Conservation (phyloP, 2,329 filamentous ascomycete species). For the Xylariaceae sp. region DNA sequence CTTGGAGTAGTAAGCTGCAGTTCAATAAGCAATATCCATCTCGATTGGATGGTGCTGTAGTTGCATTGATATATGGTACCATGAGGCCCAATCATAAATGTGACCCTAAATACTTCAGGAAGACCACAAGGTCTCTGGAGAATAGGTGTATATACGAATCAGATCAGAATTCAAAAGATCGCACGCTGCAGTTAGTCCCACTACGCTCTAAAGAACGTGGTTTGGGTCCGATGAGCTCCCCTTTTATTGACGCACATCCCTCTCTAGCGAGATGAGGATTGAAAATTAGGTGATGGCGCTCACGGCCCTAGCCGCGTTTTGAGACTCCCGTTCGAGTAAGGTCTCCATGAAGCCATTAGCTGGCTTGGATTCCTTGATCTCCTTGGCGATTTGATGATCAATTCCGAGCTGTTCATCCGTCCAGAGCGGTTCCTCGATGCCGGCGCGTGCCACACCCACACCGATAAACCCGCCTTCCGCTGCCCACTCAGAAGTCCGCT, state of each 20-base stretch:
- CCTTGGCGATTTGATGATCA: constrained; percentile 60
- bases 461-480: constrained; percentile 91
- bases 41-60: constrained; percentile 35
- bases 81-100: constrained; percentile 19
- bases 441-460: constrained; percentile 73
- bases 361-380: constrained; percentile 55
- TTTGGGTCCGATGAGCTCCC: constrained; percentile 39
- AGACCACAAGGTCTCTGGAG: constrained; percentile 4
- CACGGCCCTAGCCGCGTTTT: constrained; percentile 33
- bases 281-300: constrained; percentile 38
- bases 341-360: constrained; percentile 55
- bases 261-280: constrained; percentile 10
- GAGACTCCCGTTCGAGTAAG: constrained; percentile 58
- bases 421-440: constrained; percentile 77
- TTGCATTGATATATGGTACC: constrained; percentile 32
- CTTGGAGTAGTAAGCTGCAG: constrained; percentile 7
- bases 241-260: constrained; percentile 19
- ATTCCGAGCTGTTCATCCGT: constrained; percentile 85
- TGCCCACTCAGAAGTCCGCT: constrained; percentile 91
- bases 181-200: constrained; percentile 20
- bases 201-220: constrained; percentile 40
- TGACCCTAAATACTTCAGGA: constrained; percentile 3
- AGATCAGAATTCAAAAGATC: constrained; percentile 26
- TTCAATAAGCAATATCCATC: constrained; percentile 37
- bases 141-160: constrained; percentile 25